Percentiles rank a stretch among this genome's conserved stretches.
Evolutionary conservation across 306 rosid species (phyloP).

Genomic region (Gastrolobium villosum): DNA sequence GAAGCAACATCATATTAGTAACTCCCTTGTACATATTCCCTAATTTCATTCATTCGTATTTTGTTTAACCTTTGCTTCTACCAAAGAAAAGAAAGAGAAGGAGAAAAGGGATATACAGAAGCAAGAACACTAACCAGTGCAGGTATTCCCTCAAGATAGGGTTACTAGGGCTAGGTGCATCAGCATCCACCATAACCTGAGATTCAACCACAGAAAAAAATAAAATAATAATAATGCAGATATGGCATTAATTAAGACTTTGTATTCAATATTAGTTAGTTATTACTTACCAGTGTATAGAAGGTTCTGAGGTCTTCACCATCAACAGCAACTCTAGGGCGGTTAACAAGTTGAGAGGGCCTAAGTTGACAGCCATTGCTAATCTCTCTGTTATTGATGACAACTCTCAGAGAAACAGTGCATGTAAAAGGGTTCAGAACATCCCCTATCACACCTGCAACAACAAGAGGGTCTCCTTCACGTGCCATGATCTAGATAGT

Average conservation of each 20-base stretch:
- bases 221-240: not conserved
- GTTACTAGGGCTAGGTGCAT: constrained; percentile 64
- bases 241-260: no score
- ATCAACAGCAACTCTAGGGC: constrained; percentile 50
- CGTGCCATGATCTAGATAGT: constrained; percentile 32
- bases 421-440: constrained; percentile 55
- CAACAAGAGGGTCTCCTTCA: constrained; percentile 40
- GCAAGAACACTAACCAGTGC: constrained; percentile 52
- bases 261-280: not conserved
- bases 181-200: constrained; percentile 61
- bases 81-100: not conserved
- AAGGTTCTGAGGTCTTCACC: constrained; percentile 61
- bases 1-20: no score
- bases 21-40: no score
- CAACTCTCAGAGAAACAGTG: constrained; percentile 28
- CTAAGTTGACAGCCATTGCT: constrained; percentile 45
- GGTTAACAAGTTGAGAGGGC: constrained; percentile 50
- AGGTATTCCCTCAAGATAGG: constrained; percentile 59
- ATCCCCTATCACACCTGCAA: constrained; percentile 56
- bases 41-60: not conserved
- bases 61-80: not conserved
- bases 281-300: constrained; percentile 52
- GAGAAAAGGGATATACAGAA: not conserved
- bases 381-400: constrained; percentile 50
- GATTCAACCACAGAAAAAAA: not conserved